Base-by-base conservation (phyloP, 495 filamentous ascomycete species). In the Penicillium taxi region DNA sequence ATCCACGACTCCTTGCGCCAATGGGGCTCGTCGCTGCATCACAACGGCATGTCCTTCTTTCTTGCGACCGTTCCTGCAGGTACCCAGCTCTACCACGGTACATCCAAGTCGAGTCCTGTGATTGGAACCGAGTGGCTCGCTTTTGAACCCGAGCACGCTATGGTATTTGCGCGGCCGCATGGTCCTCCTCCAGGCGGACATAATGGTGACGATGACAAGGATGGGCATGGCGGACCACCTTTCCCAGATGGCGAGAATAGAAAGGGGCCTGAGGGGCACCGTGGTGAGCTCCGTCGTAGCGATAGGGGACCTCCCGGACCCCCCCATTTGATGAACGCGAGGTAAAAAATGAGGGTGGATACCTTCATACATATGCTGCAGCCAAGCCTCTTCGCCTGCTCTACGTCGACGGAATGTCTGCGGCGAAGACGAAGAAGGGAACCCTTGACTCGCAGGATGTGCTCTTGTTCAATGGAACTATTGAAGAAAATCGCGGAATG, bases 11-110 rank as follows among this genome's bases (percentile, higher is more conserved):
- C 80, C 13, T 75, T 78, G 70, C 73, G 80, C 15, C 76, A 82
- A 65, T 84, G 75, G 72, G 78, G 77, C 6, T 82, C 78, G 1
- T 78, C 77, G 0, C 50, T 81, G 4, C 64, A 82, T 29, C 80
- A 84, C 46, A 84, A 83, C 51, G 79, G 79, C 35, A 75, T 82
- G 62, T 81, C 78, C 0, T 62, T 79, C 48, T 80, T 80, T 49
- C 59, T 75, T 0, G 79, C 64, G 3, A 66, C 60, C 0, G 67
- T 84, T 2, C 77, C 80, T 0, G 60, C 53, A 2, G 74, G 73
- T 9, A 76, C 74, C 0, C 60, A 71, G n/a, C 53, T 84, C 2
- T 79, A 82, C 49, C 80, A 84, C 47, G 80, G 80, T 9, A 70
- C 64, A 5, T 36, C 42, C 9, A 48, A 22, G 2, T 31, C 48